Evolutionary conservation across 768 basidiomycete genomes (phyloP), one percentile per base, ranked within the genome.

Genomic region (Tricholoma terreum): DNA sequence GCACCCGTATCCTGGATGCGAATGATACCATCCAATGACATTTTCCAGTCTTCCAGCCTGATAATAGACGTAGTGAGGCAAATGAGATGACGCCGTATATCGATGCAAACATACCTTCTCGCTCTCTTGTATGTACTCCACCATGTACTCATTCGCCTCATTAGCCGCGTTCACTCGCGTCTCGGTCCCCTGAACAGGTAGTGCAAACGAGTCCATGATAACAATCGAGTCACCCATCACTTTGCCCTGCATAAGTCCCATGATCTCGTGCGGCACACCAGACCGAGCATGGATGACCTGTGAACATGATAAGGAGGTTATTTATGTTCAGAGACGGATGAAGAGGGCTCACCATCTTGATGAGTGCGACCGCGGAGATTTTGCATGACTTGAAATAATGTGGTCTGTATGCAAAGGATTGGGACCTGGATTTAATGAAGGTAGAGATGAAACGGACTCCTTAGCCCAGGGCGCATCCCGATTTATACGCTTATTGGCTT

Each of bases 211-310:
- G 72, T 99, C 97, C 84, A 97, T 88, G 67, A 99, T 86, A 12
- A 91, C 86, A 35, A 90, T 75, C 1, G 87, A 79, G 60, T 86
- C 86, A 2, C 84, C 89, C 8, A 91, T 75, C 35, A 97, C 88
- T 73, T 97, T 96, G 56, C 95, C 95, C 73, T 97, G 95, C 94
- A 99, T 97, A 31, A 98, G 83, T 9, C 96, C 96, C 96, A 99
- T 99, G 68, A 99, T 97, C 75, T 99, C 96, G 76, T 98, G 92
- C 57, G 90, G 89, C 5, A 97, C 96, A 58, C 96, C 96, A 2
- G 96, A 98, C 51, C 96, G 86, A 31, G 96, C 96, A 71, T 98
- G 96, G 70, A 98, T 98, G 61, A 98, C 90, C 96, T 98, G 73
- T 21, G 52, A 31, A 52, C 38, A n/a, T 45, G 19, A 40, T 57